Conservation (phyloP, 306 rosid species). For the Psophocarpus tetragonolobus region DNA sequence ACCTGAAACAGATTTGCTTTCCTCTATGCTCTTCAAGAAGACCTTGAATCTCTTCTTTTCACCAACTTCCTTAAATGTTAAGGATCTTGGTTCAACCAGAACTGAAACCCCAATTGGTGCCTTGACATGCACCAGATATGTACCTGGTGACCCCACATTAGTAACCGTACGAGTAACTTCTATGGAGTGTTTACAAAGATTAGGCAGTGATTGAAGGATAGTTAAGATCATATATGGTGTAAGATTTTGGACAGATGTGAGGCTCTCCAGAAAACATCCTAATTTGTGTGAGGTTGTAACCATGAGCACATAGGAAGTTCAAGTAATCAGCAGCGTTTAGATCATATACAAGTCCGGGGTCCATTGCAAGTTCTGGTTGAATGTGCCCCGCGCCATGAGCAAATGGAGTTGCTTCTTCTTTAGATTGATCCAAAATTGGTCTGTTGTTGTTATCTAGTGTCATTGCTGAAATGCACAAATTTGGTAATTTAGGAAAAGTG, state of each 20-base stretch:
- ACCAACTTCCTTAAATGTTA: constrained; percentile 46
- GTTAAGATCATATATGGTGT: constrained; percentile 47
- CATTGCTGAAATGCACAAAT: constrained; percentile 39
- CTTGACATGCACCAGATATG: constrained; percentile 45
- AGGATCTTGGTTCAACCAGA: constrained; percentile 45
- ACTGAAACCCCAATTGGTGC: constrained; percentile 49
- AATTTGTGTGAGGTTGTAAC: constrained; percentile 47
- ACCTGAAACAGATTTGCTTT: background rate
- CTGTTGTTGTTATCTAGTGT: constrained; percentile 32
- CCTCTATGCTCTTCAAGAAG: constrained; percentile 5
- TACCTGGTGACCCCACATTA: constrained; percentile 52
- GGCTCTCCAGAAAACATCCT: constrained; percentile 15
- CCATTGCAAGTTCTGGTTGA: constrained; percentile 57
- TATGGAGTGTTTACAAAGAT: constrained; percentile 5
- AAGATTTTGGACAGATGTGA: constrained; percentile 40
- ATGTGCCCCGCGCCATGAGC: constrained; percentile 69
- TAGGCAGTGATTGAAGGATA: constrained; percentile 64
- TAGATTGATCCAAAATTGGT: constrained; percentile 40
- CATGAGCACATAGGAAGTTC: constrained; percentile 66
- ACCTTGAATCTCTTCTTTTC: constrained; percentile 61
- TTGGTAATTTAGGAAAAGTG: constrained; percentile 7
- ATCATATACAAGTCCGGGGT: constrained; percentile 71
- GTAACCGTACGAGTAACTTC: constrained; percentile 29
- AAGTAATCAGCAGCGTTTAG: constrained; percentile 50
- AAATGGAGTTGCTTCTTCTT: constrained; percentile 53